phyloP scores from a whole-genome alignment of 305 asterid species.

The Salvia sclarea region DNA sequence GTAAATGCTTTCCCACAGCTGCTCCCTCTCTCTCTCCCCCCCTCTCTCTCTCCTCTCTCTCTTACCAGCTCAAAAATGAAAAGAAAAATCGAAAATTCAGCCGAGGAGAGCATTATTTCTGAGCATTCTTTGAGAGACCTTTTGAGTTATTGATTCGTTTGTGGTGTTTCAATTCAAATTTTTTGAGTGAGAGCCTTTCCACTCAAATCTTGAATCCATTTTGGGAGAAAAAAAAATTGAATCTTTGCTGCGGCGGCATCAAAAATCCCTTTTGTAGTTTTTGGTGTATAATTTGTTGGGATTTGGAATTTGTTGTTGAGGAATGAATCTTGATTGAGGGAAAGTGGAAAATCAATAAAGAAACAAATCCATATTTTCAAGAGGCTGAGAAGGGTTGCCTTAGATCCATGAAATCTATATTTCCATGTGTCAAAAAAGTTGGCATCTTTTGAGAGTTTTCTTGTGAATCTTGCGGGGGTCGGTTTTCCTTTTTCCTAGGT shows the following conservation, averaged over 20 bases:
- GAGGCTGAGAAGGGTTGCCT: slow-evolving; percentile 64
- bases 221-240: neutral
- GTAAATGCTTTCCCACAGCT: slow-evolving; percentile 41
- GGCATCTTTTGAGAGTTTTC: slow-evolving; percentile 47
- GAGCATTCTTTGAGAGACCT: slow-evolving; percentile 29
- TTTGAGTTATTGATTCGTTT: slow-evolving; percentile 35
- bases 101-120: slow-evolving; percentile 19
- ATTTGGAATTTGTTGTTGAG: slow-evolving; percentile 31
- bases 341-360: neutral
- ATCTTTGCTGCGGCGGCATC: slow-evolving; percentile 32
- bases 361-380: slow-evolving; percentile 26
- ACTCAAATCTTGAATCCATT: slow-evolving; percentile 22
- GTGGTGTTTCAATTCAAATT: slow-evolving; percentile 18
- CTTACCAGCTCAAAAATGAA: slow-evolving; percentile 23
- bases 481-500: slow-evolving; percentile 38
- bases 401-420: slow-evolving; percentile 70
- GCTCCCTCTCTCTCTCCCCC: slow-evolving; percentile 12
- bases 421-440: slow-evolving; percentile 67
- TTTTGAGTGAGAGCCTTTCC: slow-evolving; percentile 45
- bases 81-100: neutral
- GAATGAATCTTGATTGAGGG: slow-evolving; percentile 40
- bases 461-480: slow-evolving; percentile 61
- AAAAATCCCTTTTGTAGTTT: slow-evolving; percentile 20
- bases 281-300: slow-evolving; percentile 24
- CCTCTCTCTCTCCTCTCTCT: slow-evolving; percentile 24